phyloP scores from a whole-genome alignment of 495 filamentous ascomycete genomes.

The Aspergillus homomorphus region DNA sequence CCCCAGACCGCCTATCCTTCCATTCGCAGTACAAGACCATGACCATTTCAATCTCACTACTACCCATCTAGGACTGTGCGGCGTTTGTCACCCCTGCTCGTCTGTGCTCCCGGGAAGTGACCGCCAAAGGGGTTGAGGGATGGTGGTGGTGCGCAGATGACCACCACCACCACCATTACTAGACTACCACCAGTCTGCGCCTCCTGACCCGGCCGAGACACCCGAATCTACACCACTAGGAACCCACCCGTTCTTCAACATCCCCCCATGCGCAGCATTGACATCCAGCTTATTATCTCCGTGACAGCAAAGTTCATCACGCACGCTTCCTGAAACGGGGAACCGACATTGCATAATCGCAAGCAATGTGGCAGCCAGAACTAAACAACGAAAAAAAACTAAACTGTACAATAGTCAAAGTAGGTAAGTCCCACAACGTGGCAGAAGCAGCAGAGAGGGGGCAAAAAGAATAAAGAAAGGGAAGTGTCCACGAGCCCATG shows the following conservation, averaged over 20 bases:
- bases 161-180: neutral
- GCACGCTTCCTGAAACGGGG: neutral
- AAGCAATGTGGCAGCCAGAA: no score
- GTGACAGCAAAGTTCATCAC: neutral
- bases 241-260: neutral
- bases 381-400: neutral
- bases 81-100: neutral
- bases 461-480: neutral
- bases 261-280: neutral
- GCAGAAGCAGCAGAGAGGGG: conserved; percentile 8
- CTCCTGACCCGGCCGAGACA: neutral
- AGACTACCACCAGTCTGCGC: no score
- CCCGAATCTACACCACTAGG: conserved; percentile 7
- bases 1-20: neutral
- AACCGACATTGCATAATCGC: neutral
- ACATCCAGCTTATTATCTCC: neutral
- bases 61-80: neutral
- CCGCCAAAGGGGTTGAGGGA: neutral
- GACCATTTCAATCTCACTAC: neutral
- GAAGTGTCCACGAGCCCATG: neutral
- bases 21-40: neutral
- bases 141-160: neutral
- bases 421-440: conserved; percentile 15
- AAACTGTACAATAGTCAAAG: no score
- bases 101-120: conserved; percentile 2